Base-by-base conservation (phyloP, 129 eudicot species). In the Chrysanthemum seticuspe region DNA sequence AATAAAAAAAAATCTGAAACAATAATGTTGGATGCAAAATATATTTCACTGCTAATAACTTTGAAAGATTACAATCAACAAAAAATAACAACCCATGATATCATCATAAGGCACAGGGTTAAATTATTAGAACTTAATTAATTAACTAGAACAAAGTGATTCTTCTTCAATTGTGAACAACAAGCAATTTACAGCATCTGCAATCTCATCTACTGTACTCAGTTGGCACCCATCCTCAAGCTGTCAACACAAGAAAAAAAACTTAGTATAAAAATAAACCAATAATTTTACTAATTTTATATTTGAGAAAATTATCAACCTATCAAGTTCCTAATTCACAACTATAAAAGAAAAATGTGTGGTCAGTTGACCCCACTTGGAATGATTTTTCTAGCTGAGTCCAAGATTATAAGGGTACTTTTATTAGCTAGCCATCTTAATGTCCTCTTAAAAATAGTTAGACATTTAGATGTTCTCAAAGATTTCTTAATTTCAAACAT, bases 141-240 rank as follows among this genome's bases (percentile, higher is more conserved):
- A 36, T 51, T 50, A 77, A 40, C 62, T 77, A 72, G 79, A 47
- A 63, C 57, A 15, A 58, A 77, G 70, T 68, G 83, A 82, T 69
- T 80, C 92, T 74, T 84, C 87, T 78, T 89, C 76, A 58, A 89
- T 82, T 80, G 76, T 80, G 40, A 74, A 81, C 67, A 89, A 68
- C 76, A 89, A 72, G 56, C 77, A 79, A 82, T 89, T 82, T 53
- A 84, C 84, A 13, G 84, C 86, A 52, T 74, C 83, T 16, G 96
- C 92, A 18, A 89, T 86, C 61, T 89, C 96, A 60, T 84, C 87
- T 54, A 80, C 89, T 21, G 96, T 79, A 21, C 75, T 86, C 68
- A 86, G 50, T 74, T 84, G 89, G 78, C 96, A 82, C 59, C 88
- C 89, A 18, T 89, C 92, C 65, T 89, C 96, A 56, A 89, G 76